Percentiles rank a stretch among this genome's conserved stretches.
These are phyloP conservation scores for Epichloe amarillans DNA, from an alignment of 2,329 filamentous ascomycete genomes.

Conservation along the genomic window DNA sequence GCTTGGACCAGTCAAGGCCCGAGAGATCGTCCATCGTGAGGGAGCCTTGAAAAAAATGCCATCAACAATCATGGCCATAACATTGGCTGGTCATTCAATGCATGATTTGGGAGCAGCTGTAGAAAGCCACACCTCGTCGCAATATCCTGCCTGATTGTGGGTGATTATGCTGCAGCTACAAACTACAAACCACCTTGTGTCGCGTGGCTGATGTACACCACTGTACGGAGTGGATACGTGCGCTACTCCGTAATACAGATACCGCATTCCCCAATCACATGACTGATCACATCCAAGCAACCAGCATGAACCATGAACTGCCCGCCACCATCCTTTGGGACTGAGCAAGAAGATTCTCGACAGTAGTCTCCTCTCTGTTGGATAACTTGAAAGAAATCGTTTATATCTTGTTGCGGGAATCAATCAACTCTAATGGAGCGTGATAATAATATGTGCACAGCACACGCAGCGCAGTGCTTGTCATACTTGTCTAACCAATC, in stretches of 20 bases:
- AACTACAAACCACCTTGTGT: not conserved
- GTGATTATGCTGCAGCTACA: not conserved
- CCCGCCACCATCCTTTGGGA: too few relatives aligned
- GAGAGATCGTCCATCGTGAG: constrained; percentile 48
- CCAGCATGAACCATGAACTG: not conserved
- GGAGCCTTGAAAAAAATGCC: not conserved
- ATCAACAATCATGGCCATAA: constrained; percentile 4
- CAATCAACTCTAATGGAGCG: too few relatives aligned
- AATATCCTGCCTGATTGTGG: not conserved
- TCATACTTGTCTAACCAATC: too few relatives aligned
- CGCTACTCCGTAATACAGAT: too few relatives aligned
- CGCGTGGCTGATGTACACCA: not conserved
- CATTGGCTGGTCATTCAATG: constrained; percentile 4
- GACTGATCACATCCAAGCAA: not conserved
- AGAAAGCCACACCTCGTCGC: not conserved
- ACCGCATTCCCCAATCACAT: not conserved
- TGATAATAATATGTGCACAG: too few relatives aligned
- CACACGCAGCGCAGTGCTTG: too few relatives aligned
- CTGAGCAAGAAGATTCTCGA: too few relatives aligned
- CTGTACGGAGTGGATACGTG: not conserved
- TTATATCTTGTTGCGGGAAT: too few relatives aligned
- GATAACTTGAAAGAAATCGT: too few relatives aligned
- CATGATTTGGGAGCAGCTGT: not conserved
- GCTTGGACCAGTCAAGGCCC: constrained; percentile 45
- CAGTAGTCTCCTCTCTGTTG: too few relatives aligned